Base-by-base conservation (phyloP, 164 flowering plant genomes). In the Platanus orientalis region DNA sequence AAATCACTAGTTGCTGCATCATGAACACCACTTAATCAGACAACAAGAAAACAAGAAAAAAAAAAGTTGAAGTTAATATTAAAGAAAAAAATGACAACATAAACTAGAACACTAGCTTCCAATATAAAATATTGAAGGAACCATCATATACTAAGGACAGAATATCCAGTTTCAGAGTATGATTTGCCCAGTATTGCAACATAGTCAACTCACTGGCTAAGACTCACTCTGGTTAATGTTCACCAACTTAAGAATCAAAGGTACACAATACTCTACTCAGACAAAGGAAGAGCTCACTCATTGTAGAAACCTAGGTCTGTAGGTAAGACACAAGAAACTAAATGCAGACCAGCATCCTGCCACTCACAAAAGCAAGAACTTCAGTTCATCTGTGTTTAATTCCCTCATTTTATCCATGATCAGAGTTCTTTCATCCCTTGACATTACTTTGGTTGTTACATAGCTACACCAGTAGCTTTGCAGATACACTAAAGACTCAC, bases 1-100 rank as follows among this genome's bases (percentile, higher is more conserved):
- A 94, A 59, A 94, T 78, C 26, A 94, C 92, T 55, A 94, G 80
- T 94, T 94, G 99, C 97, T 94, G 95, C 81, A 83, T 57, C 39
- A 69, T 62, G 63, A 62, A 54, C 11, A 53, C 28, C 16, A 20
- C 53, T 23, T 47, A 30, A 61, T 61, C 68, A 61, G 59, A 42
- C n/a, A n/a, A 60, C 28, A 36, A 54, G 32, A 62, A 60, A 26
- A 47, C 51, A 24, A 65, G 9, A 16, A 48, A 30, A 56, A 48
- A 25, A 29, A 17, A 32, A n/a, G n/a, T n/a, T n/a, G n/a, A n/a
- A n/a, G n/a, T n/a, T n/a, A n/a, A n/a, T n/a, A n/a, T n/a, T n/a
- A 50, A 1, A 6, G n/a, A 11, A 10, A 32, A 61, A 34, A 16
- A 64, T 40, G 13, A 32, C 26, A 24, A 30, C 4, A 27, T 44